Percentiles rank a stretch among this genome's conserved stretches.
Conservation (phyloP, 257 asterid genomes). For the Solanum ahanhuiri region DNA sequence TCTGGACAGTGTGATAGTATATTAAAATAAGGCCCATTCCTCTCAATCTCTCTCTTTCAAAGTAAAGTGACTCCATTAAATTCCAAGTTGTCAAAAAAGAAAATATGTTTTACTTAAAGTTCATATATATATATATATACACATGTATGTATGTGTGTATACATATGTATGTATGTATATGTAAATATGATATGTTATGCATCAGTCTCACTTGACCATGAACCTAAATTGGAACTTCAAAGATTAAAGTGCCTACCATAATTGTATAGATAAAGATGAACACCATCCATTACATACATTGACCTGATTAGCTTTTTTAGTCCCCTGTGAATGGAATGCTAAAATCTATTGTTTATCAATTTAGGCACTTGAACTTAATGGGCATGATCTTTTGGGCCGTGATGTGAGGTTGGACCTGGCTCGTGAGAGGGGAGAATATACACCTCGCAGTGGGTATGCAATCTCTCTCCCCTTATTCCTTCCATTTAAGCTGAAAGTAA, state of each 20-base stretch:
- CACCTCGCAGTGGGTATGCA: conserved; percentile 50
- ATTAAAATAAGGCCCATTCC: neutral
- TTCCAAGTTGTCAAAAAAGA: neutral
- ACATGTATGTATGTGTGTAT: too few species aligned
- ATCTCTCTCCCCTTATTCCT: neutral
- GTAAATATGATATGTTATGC: neutral
- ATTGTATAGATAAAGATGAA: neutral
- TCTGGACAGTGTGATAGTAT: neutral
- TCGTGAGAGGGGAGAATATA: conserved; percentile 46
- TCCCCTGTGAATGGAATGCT: neutral
- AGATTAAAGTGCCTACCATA: neutral
- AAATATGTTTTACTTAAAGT: neutral
- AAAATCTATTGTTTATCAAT: neutral
- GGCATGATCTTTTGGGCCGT: conserved; percentile 60
- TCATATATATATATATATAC: neutral
- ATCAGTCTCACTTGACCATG: neutral
- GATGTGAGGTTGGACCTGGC: conserved; percentile 56
- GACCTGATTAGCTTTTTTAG: neutral
- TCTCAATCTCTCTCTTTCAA: neutral
- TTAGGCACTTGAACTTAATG: conserved; percentile 71
- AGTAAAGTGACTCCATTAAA: neutral
- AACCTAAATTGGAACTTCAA: neutral
- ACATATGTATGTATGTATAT: too few species aligned
- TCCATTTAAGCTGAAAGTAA: neutral
- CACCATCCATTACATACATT: neutral